Evolutionary conservation across 2,329 filamentous ascomycete species (phyloP).

Genomic region (Pseudocercospora vitis): DNA sequence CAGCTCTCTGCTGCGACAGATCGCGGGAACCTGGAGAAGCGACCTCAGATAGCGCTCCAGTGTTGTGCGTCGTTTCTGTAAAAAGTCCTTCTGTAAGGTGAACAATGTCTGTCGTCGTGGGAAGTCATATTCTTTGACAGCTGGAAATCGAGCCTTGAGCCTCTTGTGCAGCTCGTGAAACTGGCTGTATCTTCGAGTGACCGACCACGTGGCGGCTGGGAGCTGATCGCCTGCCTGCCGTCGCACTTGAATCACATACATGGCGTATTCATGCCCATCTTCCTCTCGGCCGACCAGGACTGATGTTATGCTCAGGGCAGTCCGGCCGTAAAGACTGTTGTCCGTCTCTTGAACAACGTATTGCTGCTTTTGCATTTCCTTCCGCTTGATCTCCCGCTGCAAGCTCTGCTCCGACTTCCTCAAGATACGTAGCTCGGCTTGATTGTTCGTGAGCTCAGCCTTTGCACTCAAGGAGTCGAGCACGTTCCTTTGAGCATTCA

Average conservation of each 20-base stretch:
- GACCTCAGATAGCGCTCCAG: slow-evolving; percentile 75
- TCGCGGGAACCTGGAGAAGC: slow-evolving; percentile 81
- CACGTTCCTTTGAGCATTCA: slow-evolving; percentile 83
- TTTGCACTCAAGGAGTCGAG: slow-evolving; percentile 90
- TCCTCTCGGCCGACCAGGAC: slow-evolving; percentile 90
- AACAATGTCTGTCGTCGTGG: slow-evolving; percentile 88
- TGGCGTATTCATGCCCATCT: slow-evolving; percentile 87
- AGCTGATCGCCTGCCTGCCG: slow-evolving; percentile 91
- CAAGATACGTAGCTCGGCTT: slow-evolving; percentile 85
- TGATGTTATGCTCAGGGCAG: slow-evolving; percentile 83
- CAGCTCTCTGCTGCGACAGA: slow-evolving; percentile 89
- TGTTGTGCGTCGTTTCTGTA: slow-evolving; percentile 80
- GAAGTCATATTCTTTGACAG: slow-evolving; percentile 86
- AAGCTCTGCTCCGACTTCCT: slow-evolving; percentile 92
- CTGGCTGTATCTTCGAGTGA: slow-evolving; percentile 92
- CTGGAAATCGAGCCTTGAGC: slow-evolving; percentile 78
- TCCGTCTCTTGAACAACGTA: slow-evolving; percentile 98
- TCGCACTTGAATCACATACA: slow-evolving; percentile 91
- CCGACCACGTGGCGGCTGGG: slow-evolving; percentile 90
- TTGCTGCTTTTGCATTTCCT: slow-evolving; percentile 93
- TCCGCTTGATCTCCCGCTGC: slow-evolving; percentile 85
- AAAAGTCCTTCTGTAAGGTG: slow-evolving; percentile 93
- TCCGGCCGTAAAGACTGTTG: slow-evolving; percentile 91
- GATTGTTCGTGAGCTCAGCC: slow-evolving; percentile 95
- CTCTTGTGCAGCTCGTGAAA: slow-evolving; percentile 94